phyloP scores from a whole-genome alignment of 495 filamentous ascomycete species.

The Podospora pseudopauciseta region DNA sequence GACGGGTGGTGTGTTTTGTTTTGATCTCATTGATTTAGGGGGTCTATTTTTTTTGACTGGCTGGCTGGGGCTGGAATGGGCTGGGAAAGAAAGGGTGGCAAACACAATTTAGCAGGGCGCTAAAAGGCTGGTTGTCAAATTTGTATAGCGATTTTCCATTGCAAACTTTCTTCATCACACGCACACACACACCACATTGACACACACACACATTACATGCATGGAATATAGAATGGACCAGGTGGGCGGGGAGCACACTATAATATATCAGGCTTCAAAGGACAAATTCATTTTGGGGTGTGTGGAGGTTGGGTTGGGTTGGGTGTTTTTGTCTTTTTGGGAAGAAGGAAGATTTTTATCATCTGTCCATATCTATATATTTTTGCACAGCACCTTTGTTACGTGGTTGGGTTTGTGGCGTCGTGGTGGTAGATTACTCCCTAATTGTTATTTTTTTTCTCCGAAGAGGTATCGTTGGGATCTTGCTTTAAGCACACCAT shows the following conservation, averaged over 20 bases:
- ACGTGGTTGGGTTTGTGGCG: too few relatives aligned
- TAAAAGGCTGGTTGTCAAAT: background rate
- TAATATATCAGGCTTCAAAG: background rate
- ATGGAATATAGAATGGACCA: background rate
- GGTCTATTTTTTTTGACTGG: background rate
- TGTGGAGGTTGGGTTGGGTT: background rate
- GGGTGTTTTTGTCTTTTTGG: background rate
- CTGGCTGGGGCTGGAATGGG: background rate
- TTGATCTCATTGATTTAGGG: conserved; percentile 15
- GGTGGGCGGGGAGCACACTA: background rate
- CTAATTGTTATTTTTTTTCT: too few relatives aligned
- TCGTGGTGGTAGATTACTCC: too few relatives aligned
- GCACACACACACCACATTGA: background rate
- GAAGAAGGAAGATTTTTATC: background rate
- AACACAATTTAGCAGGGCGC: background rate
- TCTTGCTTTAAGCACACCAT: too few relatives aligned
- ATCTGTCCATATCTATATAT: background rate
- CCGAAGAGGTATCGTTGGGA: too few relatives aligned
- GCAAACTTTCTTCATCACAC: background rate
- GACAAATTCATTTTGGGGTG: background rate
- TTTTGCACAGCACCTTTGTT: too few relatives aligned
- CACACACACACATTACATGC: background rate
- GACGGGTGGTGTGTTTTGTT: conserved; percentile 2
- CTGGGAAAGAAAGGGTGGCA: background rate
- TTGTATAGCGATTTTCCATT: background rate